These are phyloP conservation scores for Eremothecium cymbalariae DNA, from an alignment of 1,139 yeast genomes.

Conservation along the genomic window DNA sequence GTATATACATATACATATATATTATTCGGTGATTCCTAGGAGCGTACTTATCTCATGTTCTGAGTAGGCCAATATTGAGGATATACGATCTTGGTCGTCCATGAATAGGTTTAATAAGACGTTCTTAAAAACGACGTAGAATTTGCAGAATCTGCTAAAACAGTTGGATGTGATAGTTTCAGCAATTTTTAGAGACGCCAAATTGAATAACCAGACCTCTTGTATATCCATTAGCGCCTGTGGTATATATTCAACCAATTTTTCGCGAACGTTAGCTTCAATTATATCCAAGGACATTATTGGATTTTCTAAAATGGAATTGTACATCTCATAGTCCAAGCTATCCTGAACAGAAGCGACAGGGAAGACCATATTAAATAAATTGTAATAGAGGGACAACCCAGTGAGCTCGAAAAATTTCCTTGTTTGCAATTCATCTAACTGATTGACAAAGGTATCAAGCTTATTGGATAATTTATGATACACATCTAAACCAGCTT, in stretches of 20 bases:
- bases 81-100: constrained; percentile 23
- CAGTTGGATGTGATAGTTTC: constrained; percentile 46
- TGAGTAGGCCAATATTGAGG: constrained; percentile 26
- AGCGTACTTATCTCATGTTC: constrained; percentile 55
- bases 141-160: constrained; percentile 42
- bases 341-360: constrained; percentile 40
- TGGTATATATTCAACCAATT: constrained; percentile 49
- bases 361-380: constrained; percentile 65
- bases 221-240: constrained; percentile 56
- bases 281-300: constrained; percentile 43
- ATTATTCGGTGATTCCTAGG: constrained; percentile 46
- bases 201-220: constrained; percentile 43
- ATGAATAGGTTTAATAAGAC: constrained; percentile 33
- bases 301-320: constrained; percentile 57
- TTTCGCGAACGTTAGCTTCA: constrained; percentile 39
- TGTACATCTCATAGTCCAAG: constrained; percentile 47
- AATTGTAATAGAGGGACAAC: constrained; percentile 48
- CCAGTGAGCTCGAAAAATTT: constrained; percentile 43
- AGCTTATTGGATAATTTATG: constrained; percentile 33
- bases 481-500: constrained; percentile 31
- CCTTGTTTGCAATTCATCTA: constrained; percentile 37
- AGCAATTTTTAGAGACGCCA: constrained; percentile 57
- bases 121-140: constrained; percentile 48
- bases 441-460: constrained; percentile 30
- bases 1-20: neutral